Evolutionary conservation across 768 basidiomycete genomes (phyloP), one percentile per base, ranked within the genome.

Genomic region (Rhodotorula kratochvilovae): DNA sequence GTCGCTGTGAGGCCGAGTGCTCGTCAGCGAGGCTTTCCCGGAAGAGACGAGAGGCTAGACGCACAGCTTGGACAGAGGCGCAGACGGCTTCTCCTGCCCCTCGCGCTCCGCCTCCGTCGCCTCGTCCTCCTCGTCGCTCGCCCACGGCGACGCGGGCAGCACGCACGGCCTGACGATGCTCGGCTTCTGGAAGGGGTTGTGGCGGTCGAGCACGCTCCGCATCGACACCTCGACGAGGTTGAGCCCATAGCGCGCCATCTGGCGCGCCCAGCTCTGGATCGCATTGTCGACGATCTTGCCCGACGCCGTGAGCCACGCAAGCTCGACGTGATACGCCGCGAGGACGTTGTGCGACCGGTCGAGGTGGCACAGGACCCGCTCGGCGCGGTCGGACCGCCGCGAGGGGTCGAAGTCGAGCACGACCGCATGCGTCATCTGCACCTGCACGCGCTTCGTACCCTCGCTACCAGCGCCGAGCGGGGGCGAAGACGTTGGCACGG

Each of bases 261-360:
- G 85, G 51, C 90, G 84, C 66, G 86, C 86, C 90, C 92, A 93
- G 62, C 86, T 84, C 50, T 89, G 86, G 33, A 96, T 84, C 62
- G 89, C 85, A 74, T 95, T 92, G 73, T 97, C 94, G 62, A 98
- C 90, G 72, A 88, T 89, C 31, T 90, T 86, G 33, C 93, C 92
- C 1, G 92, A 93, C 3, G 93, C 90, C 5, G 92, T 93, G 51
- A 98, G 89, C 95, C 96, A 99, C 71, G 95, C 91, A 39, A 99
- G 84, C 80, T 99, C 94, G 76, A 98, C 93, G 80, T 98, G 95
- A 82, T 96, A 96, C 68, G 90, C 91, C 39, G 89, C 95, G n/a
- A 84, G 86, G 0, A 92, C 90, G 77, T 97, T 97, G 80, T 97
- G 95, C 63, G 95, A 90, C 67, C 96, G 86, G 81, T 98, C 96